These are phyloP conservation scores for Limonium bicolor DNA, from an alignment of 148 eudicot species.

Conservation along the genomic window DNA sequence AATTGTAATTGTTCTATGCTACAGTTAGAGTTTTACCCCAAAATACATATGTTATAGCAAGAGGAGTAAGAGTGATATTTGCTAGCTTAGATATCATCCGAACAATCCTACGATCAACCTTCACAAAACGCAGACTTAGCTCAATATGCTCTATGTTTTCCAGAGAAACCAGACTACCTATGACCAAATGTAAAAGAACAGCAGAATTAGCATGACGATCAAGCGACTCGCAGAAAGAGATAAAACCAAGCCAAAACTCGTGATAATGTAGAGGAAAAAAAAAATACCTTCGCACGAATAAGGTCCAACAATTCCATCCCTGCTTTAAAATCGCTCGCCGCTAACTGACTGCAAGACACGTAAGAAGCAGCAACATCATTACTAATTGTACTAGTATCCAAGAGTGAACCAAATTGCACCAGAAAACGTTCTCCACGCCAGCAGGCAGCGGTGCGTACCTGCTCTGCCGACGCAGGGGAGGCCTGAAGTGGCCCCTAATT, in stretches of 20 bases:
- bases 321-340: conserved; percentile 1
- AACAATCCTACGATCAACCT: background rate
- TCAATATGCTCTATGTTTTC: background rate
- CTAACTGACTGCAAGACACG: background rate
- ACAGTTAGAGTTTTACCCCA: no score
- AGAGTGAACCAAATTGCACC: background rate
- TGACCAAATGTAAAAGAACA: background rate
- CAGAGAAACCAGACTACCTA: background rate
- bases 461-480: conserved; percentile 13
- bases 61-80: no score
- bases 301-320: conserved; percentile 37
- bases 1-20: no score
- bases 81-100: background rate
- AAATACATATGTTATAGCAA: no score
- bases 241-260: background rate
- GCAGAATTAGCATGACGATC: background rate
- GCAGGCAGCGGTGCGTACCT: conserved; percentile 5
- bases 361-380: background rate
- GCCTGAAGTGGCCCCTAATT: conserved; percentile 10
- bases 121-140: background rate
- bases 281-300: conserved; percentile 33
- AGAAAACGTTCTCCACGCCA: background rate
- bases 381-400: background rate
- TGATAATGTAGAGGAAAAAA: background rate
- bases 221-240: background rate